Conservation (phyloP, 257 asterid genomes). For the Solanum arcanum region DNA sequence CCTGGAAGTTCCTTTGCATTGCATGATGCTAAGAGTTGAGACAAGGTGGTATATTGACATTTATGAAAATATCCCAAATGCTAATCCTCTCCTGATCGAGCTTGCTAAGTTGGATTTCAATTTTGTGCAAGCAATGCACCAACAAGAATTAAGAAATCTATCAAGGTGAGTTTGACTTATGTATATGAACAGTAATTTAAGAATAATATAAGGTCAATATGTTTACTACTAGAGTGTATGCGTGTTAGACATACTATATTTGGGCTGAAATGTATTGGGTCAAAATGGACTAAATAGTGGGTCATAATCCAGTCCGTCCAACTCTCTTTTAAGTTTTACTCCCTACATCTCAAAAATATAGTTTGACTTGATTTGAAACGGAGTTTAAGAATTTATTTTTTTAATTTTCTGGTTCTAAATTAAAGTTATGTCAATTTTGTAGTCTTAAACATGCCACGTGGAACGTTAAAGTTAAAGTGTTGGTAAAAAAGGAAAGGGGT, state of each 20-base stretch:
- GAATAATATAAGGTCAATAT: too few relatives aligned
- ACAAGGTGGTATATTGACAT: not conserved
- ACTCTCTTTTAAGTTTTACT: not conserved
- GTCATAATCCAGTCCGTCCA: not conserved
- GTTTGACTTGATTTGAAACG: fast-evolving
- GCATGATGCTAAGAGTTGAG: not conserved
- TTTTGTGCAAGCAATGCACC: slow-evolving; percentile 1
- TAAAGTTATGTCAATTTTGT: too few relatives aligned
- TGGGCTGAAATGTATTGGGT: not conserved
- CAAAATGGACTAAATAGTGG: not conserved
- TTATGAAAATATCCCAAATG: not conserved
- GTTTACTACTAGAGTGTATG: too few relatives aligned
- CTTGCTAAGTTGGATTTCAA: slow-evolving; percentile 5
- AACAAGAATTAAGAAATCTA: not conserved
- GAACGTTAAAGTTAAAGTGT: too few relatives aligned
- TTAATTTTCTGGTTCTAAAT: too few relatives aligned
- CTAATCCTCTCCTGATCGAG: not conserved
- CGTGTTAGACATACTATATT: too few relatives aligned
- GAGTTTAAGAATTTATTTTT: too few relatives aligned
- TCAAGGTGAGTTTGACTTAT: not conserved
- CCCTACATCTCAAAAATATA: fast-evolving
- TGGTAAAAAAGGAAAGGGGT: too few relatives aligned
- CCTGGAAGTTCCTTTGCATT: not conserved
- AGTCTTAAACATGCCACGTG: too few relatives aligned
- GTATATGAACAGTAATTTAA: too few relatives aligned